phyloP scores from a whole-genome alignment of 306 rosid genomes.

The Cotoneaster glaucophyllus region DNA sequence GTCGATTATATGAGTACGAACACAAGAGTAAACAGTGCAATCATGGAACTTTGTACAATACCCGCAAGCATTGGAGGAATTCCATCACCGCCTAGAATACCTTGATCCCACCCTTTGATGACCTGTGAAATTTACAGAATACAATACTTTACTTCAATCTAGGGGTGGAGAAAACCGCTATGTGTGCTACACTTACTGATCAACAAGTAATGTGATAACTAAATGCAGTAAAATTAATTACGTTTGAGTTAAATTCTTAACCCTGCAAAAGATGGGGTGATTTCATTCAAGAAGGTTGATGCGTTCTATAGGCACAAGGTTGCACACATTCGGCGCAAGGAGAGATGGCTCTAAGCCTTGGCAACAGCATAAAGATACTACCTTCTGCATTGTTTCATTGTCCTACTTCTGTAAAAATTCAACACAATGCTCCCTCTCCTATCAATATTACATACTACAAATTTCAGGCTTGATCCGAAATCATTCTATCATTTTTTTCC shows the following conservation, averaged over 20 bases:
- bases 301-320: too few species aligned
- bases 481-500: background rate
- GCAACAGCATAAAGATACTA: too few species aligned
- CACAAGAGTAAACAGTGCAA: background rate
- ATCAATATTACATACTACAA: background rate
- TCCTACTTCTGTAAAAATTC: too few species aligned
- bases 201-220: background rate
- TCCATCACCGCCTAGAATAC: constrained; percentile 86
- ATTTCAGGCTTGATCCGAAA: too few species aligned
- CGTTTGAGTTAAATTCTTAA: background rate
- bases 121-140: constrained; percentile 39
- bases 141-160: background rate
- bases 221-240: background rate
- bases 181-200: background rate
- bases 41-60: background rate
- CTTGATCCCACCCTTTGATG: constrained; percentile 97
- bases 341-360: too few species aligned
- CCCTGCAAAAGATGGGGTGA: background rate
- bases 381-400: too few species aligned
- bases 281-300: background rate
- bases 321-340: too few species aligned
- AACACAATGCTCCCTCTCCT: too few species aligned
- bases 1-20: background rate
- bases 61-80: constrained; percentile 97
- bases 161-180: background rate